Evolutionary conservation across 352 stramenopile genomes (phyloP).

Genomic region (Phytopythium montanum): DNA sequence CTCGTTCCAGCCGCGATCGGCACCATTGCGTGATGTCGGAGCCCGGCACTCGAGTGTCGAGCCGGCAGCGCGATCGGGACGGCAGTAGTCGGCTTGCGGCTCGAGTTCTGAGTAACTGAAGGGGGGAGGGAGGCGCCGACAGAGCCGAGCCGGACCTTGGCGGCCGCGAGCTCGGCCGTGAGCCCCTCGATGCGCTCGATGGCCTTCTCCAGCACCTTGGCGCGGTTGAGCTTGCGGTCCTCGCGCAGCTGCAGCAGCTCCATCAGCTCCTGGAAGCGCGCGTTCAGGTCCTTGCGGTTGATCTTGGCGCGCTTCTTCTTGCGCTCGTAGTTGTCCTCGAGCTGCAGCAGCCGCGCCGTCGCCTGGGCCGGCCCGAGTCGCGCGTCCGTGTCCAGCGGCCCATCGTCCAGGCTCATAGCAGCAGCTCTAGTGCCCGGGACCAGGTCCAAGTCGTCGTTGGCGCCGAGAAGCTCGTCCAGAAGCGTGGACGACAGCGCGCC

Average conservation of each 20-base stretch:
- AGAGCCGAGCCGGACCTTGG: conserved; percentile 11
- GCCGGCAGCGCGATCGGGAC: background rate
- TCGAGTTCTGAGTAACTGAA: background rate
- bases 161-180: conserved; percentile 26
- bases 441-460: conserved; percentile 17
- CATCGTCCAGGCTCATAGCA: background rate
- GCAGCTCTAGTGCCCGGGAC: background rate
- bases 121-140: background rate
- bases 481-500: conserved; percentile 22
- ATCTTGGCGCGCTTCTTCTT: conserved; percentile 76
- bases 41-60: background rate
- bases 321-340: conserved; percentile 66
- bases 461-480: conserved; percentile 35
- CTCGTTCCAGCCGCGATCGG: conserved; percentile 6
- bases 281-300: conserved; percentile 63
- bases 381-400: no score
- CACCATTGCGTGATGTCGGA: background rate
- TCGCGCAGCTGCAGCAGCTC: conserved; percentile 51
- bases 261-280: conserved; percentile 65
- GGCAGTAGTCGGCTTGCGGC: background rate
- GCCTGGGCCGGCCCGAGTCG: no score
- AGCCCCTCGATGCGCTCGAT: conserved; percentile 61
- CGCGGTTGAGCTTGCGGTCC: conserved; percentile 60
- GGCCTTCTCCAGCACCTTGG: conserved; percentile 63
- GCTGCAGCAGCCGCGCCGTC: conserved; percentile 31